Conservation (phyloP, 108 stramenopile genomes). For the Fragilariopsis cylindrus region DNA sequence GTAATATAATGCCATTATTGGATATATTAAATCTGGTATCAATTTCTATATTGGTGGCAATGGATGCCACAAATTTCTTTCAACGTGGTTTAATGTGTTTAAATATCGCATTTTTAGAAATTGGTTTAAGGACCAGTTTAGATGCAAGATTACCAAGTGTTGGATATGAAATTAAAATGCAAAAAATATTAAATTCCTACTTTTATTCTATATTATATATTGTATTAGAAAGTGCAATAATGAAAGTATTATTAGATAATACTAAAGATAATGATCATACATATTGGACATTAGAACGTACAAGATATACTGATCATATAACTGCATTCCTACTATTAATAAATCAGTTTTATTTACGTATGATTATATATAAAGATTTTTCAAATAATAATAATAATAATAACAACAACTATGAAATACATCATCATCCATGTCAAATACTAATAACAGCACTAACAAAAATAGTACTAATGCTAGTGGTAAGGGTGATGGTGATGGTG, state of each 20-base stretch:
- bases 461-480: too few species aligned
- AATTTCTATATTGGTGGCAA: constrained; percentile 28
- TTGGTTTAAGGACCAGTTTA: constrained; percentile 55
- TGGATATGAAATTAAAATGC: constrained; percentile 60
- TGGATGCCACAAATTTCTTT: constrained; percentile 44
- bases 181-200: constrained; percentile 50
- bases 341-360: constrained; percentile 9
- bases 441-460: too few species aligned
- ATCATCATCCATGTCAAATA: too few species aligned
- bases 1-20: constrained; percentile 59
- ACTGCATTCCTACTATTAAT: constrained; percentile 6
- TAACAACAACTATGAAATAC: too few species aligned
- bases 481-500: background rate
- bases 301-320: constrained; percentile 1
- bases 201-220: constrained; percentile 42
- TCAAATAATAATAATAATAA: background rate
- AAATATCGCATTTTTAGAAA: constrained; percentile 56
- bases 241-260: constrained; percentile 12
- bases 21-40: constrained; percentile 49
- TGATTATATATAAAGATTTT: constrained; percentile 12
- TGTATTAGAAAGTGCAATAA: constrained; percentile 31
- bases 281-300: constrained; percentile 1
- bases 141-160: constrained; percentile 51
- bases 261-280: background rate
- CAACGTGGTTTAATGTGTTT: constrained; percentile 40